phyloP scores from a whole-genome alignment of 2,329 filamentous ascomycete species.

The Penicillium frequentans region DNA sequence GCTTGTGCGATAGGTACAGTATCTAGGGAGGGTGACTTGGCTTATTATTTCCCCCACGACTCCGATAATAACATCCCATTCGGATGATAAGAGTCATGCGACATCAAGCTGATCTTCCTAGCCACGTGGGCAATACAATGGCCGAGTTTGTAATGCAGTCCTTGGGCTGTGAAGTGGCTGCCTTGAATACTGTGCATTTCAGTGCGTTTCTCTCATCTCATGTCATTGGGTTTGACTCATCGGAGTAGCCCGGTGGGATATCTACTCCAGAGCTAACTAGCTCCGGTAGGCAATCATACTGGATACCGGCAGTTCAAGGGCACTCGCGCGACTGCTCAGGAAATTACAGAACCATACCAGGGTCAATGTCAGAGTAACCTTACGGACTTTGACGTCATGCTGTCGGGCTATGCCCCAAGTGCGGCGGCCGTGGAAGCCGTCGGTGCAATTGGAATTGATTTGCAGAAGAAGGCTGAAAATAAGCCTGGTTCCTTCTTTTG shows the following conservation, averaged over 20 bases:
- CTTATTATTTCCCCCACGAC: no score
- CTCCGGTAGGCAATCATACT: constrained; percentile 78
- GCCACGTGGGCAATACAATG: constrained; percentile 98
- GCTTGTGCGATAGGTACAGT: no score
- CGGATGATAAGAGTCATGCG: neutral
- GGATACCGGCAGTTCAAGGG: constrained; percentile 89
- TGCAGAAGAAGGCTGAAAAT: constrained; percentile 64
- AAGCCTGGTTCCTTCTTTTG: constrained; percentile 84
- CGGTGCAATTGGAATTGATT: constrained; percentile 77
- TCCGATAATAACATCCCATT: constrained; percentile 1
- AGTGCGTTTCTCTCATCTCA: constrained; percentile 59
- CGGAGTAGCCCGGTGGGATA: neutral
- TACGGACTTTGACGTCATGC: constrained; percentile 87
- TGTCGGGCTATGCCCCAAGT: constrained; percentile 91
- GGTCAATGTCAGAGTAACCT: constrained; percentile 82
- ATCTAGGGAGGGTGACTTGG: no score
- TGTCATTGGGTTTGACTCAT: neutral
- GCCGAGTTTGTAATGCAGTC: constrained; percentile 92
- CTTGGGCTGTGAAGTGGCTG: constrained; percentile 88
- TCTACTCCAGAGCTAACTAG: neutral
- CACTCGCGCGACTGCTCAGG: constrained; percentile 73
- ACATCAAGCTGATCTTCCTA: constrained; percentile 39
- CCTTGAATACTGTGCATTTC: constrained; percentile 95
- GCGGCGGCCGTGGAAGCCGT: constrained; percentile 81
- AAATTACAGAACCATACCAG: constrained; percentile 80